Base-by-base conservation (phyloP, 2,329 filamentous ascomycete genomes). In the Volutella citrinella region DNA sequence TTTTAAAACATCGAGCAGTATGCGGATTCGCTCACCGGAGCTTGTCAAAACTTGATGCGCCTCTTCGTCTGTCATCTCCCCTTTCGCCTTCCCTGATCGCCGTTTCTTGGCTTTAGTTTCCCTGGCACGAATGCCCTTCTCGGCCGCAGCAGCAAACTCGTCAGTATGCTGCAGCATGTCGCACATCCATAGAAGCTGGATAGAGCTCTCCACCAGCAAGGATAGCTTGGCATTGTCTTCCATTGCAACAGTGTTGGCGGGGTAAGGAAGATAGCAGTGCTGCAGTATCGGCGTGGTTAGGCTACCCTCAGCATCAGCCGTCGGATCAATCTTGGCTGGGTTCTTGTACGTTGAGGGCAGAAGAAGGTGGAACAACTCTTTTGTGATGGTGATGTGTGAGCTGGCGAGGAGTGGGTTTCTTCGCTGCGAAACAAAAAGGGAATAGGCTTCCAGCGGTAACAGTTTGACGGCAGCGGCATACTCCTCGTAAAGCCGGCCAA, bases 201-300 rank as follows among this genome's bases (percentile, higher is more conserved):
- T 51, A 30, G 87, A 59, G 3, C 69, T 70, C 60, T 91, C 87
- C 0, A 88, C 63, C 19, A 85, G 58, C 9, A 90, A 60, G 3
- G 82, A 81, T 22, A 90, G 69, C 55, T 84, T 85, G 18, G 82
- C 80, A 48, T 93, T 90, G 43, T 88, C 84, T 14, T 77, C 72
- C 1, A 74, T 59, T 7, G 68, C 70, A 11, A 73, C 65, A 0
- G 72, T 78, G 38, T 76, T 80, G 2, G 86, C 83, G 0, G 82
- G 68, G 45, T 74, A 80, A 0, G 77, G 77, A 3, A 88, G 69
- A 55, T 80, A 90, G 50, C 80, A 81, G 26, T 67, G 56, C 51
- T 72, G 64, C 25, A 79, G 55, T 43, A 78, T 71, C 7, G 46
- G 49, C 15, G 60, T 52, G 6, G 69, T 70, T 26, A 78, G 52